A percentile compares a stretch with the other conserved stretches of the same genome.
phyloP scores from a whole-genome alignment of 768 basidiomycete genomes.

The Lentinula detonsa region DNA sequence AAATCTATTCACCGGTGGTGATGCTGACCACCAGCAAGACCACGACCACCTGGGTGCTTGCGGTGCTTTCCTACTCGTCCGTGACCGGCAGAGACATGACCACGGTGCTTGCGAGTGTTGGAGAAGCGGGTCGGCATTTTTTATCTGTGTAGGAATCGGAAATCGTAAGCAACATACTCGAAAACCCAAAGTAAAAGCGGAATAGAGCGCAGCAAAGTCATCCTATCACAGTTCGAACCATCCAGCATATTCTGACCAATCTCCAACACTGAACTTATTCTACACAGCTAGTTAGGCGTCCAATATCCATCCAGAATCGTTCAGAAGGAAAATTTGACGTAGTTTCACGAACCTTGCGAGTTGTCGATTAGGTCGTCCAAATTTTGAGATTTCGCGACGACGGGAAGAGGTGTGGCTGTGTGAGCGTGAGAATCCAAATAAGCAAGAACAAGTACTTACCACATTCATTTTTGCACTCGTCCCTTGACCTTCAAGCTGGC shows the following conservation, averaged over 20 bases:
- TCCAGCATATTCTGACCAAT: neutral
- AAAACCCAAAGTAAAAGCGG: neutral
- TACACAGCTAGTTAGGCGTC: neutral
- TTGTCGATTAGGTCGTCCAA: neutral
- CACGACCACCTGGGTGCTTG: slow-evolving; percentile 99
- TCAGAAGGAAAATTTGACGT: neutral
- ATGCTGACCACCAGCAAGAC: slow-evolving; percentile 99
- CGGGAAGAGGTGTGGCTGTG: neutral
- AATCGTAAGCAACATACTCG: neutral
- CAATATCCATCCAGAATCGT: neutral
- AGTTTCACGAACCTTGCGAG: slow-evolving; percentile 5
- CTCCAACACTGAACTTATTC: neutral
- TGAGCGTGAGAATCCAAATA: neutral
- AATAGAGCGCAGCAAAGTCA: neutral
- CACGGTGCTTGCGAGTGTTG: slow-evolving; percentile 99
- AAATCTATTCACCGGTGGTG: slow-evolving; percentile 83
- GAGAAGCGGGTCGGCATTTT: slow-evolving; percentile 93
- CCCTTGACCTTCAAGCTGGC: neutral
- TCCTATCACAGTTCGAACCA: slow-evolving; percentile 1
- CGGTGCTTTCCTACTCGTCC: slow-evolving; percentile 99
- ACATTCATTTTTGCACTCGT: neutral
- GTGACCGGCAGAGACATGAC: slow-evolving; percentile 99
- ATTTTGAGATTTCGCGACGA: neutral
- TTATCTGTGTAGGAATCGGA: slow-evolving; percentile 10
- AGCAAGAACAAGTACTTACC: no score